Percentiles rank a stretch among this genome's conserved stretches.
phyloP scores from a whole-genome alignment of 805 yeast species.

The Candida glaebosa region DNA sequence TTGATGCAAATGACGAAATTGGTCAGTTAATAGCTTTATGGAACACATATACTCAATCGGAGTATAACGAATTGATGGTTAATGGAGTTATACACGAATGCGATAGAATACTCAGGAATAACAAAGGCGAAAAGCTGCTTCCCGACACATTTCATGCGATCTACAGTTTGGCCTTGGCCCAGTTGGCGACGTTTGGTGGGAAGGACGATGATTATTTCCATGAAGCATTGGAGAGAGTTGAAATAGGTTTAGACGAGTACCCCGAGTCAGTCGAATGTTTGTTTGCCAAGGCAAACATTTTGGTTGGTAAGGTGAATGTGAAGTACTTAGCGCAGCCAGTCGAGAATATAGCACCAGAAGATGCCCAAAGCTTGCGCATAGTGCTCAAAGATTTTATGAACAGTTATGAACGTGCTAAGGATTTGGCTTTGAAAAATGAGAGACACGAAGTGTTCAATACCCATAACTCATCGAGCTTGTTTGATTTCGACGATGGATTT shows the following conservation, averaged over 20 bases:
- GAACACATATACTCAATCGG: slow-evolving; percentile 55
- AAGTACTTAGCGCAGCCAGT: slow-evolving; percentile 52
- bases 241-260: slow-evolving; percentile 50
- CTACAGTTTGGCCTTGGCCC: slow-evolving; percentile 70
- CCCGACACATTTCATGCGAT: slow-evolving; percentile 63
- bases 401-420: slow-evolving; percentile 44
- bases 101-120: slow-evolving; percentile 66
- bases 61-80: slow-evolving; percentile 59
- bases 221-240: slow-evolving; percentile 69
- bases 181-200: slow-evolving; percentile 53
- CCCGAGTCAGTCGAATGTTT: slow-evolving; percentile 45
- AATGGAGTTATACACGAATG: slow-evolving; percentile 93
- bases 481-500: slow-evolving; percentile 61
- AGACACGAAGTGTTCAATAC: slow-evolving; percentile 31
- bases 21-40: slow-evolving; percentile 73
- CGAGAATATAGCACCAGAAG: slow-evolving; percentile 31
- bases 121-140: slow-evolving; percentile 8
- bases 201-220: slow-evolving; percentile 55
- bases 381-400: slow-evolving; percentile 49
- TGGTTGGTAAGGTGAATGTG: slow-evolving; percentile 57
- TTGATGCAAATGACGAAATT: slow-evolving; percentile 75
- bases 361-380: slow-evolving; percentile 42
- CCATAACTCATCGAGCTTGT: slow-evolving; percentile 50
- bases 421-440: slow-evolving; percentile 18
- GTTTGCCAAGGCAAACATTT: slow-evolving; percentile 53